phyloP scores from a whole-genome alignment of 2,329 filamentous ascomycete genomes.

The Calonectria pseudoturangicola region DNA sequence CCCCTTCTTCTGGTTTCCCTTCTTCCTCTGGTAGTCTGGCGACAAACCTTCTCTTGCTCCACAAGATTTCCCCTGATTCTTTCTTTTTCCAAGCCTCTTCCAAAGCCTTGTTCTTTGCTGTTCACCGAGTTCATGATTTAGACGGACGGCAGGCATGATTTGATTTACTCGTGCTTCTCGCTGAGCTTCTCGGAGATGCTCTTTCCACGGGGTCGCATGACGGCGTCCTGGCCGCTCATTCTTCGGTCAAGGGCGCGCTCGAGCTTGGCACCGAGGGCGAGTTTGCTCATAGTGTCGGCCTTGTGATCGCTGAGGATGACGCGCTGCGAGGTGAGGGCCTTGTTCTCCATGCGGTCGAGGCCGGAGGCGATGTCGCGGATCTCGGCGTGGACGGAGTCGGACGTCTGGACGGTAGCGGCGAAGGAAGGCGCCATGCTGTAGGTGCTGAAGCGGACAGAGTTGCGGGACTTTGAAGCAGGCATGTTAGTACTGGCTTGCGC shows the following conservation, averaged over 20 bases:
- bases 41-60: constrained; percentile 7
- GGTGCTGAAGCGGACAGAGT: constrained; percentile 75
- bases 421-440: constrained; percentile 78
- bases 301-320: constrained; percentile 84
- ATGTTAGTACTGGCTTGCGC: constrained; percentile 48
- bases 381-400: constrained; percentile 74
- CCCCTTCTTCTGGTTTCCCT: background rate
- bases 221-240: constrained; percentile 92
- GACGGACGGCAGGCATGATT: background rate
- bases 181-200: constrained; percentile 59
- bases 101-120: background rate
- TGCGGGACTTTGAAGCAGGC: constrained; percentile 65
- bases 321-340: constrained; percentile 87
- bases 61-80: background rate
- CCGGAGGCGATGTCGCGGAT: constrained; percentile 84
- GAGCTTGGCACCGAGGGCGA: constrained; percentile 92
- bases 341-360: constrained; percentile 92
- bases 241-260: constrained; percentile 90
- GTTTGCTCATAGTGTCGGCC: constrained; percentile 86
- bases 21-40: background rate
- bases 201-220: constrained; percentile 78
- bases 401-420: constrained; percentile 72
- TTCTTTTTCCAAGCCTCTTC: background rate
- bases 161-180: constrained; percentile 60
- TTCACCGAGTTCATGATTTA: background rate